These are phyloP conservation scores for Opeltia flavorubescens DNA, from an alignment of 495 filamentous ascomycete species.

Conservation along the genomic window DNA sequence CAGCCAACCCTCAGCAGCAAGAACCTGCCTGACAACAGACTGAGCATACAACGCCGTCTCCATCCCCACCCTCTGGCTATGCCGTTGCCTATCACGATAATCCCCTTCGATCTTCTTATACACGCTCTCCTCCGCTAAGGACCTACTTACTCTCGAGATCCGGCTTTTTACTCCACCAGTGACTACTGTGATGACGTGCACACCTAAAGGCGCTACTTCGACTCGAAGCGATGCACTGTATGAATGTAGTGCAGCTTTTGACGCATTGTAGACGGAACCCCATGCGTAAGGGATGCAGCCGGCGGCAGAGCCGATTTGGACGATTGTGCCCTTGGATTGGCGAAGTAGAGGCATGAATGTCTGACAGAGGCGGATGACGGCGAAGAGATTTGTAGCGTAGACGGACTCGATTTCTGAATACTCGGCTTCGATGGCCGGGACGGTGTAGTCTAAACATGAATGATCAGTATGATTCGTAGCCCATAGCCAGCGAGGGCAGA, in stretches of 20 bases:
- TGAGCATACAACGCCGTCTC: constrained; percentile 36
- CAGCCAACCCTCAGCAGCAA: constrained; percentile 34
- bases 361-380: constrained; percentile 45
- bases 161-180: constrained; percentile 49
- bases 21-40: constrained; percentile 39
- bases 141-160: constrained; percentile 38
- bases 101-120: constrained; percentile 37
- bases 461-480: background rate
- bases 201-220: constrained; percentile 35
- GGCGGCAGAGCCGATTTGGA: constrained; percentile 45
- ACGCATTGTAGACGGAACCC: constrained; percentile 46
- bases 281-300: constrained; percentile 42
- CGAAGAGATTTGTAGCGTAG: constrained; percentile 46
- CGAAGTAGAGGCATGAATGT: constrained; percentile 44
- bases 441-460: constrained; percentile 36
- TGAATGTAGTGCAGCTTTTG: constrained; percentile 48
- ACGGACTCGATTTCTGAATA: constrained; percentile 33
- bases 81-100: constrained; percentile 35
- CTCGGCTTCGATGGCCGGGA: constrained; percentile 44
- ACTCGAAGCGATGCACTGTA: constrained; percentile 47
- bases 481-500: too few species aligned
- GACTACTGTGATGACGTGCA: constrained; percentile 36
- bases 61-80: constrained; percentile 45
- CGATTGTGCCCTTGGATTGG: constrained; percentile 43
- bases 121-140: constrained; percentile 32